Percentiles rank a stretch among this genome's conserved stretches.
phyloP scores from a whole-genome alignment of 106 monocot genomes.

The Posidonia australis region DNA sequence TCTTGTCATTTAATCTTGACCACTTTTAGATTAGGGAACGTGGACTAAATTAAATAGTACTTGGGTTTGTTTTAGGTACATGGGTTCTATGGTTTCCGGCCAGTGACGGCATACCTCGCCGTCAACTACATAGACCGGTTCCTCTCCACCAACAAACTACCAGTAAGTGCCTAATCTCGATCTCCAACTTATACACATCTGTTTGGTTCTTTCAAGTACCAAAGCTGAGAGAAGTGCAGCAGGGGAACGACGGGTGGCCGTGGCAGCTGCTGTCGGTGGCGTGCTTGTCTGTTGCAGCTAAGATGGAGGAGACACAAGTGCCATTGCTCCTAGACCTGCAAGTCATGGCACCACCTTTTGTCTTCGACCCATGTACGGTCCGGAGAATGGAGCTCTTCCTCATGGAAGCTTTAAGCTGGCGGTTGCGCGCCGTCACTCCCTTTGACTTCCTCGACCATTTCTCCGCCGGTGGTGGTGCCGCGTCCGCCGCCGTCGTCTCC shows the following conservation, averaged over 20 bases:
- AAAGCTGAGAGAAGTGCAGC: not conserved
- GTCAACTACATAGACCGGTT: constrained; percentile 86
- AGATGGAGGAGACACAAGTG: constrained; percentile 73
- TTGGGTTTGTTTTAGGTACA: constrained; percentile 16
- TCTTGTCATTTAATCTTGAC: too few species aligned
- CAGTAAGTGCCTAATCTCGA: constrained; percentile 18
- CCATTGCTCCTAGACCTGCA: constrained; percentile 52
- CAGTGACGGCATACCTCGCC: constrained; percentile 56
- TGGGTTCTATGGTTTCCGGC: constrained; percentile 43
- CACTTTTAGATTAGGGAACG: not conserved
- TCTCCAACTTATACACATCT: not conserved
- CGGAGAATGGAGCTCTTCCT: constrained; percentile 71
- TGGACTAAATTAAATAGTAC: too few species aligned
- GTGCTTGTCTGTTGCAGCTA: constrained; percentile 72
- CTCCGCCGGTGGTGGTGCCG: not conserved
- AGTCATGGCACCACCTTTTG: constrained; percentile 26
- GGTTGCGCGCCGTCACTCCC: constrained; percentile 59
- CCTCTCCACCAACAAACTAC: constrained; percentile 52
- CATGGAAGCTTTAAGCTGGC: constrained; percentile 59
- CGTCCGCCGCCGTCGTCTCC: constrained; percentile 12
- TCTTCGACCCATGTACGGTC: constrained; percentile 47
- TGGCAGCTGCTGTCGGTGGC: constrained; percentile 74
- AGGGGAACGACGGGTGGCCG: constrained; percentile 6
- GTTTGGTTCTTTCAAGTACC: not conserved
- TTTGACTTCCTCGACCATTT: constrained; percentile 60